Percentiles rank a stretch among this genome's conserved stretches.
Conservation (phyloP, 495 filamentous ascomycete species). For the Hypoxylon trugodes region DNA sequence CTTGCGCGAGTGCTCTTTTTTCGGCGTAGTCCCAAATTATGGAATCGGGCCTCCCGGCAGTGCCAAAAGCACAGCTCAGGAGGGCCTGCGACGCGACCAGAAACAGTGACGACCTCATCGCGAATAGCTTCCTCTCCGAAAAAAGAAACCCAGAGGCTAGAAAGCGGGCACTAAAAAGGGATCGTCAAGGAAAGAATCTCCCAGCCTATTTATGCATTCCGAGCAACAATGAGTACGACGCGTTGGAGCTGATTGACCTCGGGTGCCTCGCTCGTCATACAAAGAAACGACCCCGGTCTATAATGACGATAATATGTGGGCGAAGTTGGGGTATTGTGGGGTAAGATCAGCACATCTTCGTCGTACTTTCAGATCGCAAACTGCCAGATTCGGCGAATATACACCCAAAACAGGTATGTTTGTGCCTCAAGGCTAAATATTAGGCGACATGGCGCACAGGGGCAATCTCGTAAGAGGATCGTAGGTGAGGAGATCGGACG, state of each 20-base stretch:
- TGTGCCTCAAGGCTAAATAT: slow-evolving; percentile 5
- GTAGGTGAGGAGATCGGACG: slow-evolving; percentile 24
- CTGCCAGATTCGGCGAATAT: slow-evolving; percentile 16
- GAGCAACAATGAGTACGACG: slow-evolving; percentile 7
- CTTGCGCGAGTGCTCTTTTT: slow-evolving; percentile 16
- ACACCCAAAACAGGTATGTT: slow-evolving; percentile 13
- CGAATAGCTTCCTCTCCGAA: not conserved
- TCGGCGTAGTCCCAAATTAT: slow-evolving; percentile 26
- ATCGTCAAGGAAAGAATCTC: not conserved
- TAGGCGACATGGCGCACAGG: slow-evolving; percentile 9
- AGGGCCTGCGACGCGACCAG: slow-evolving; percentile 25
- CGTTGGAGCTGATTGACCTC: no score
- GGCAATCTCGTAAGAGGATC: slow-evolving; percentile 1
- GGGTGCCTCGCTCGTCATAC: slow-evolving; percentile 15
- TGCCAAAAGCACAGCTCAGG: slow-evolving; percentile 23
- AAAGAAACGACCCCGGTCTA: slow-evolving; percentile 16
- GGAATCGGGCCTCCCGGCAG: slow-evolving; percentile 20
- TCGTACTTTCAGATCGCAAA: slow-evolving; percentile 19
- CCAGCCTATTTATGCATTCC: slow-evolving; percentile 17
- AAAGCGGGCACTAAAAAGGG: not conserved
- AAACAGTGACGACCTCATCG: slow-evolving; percentile 30
- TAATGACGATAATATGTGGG: slow-evolving; percentile 21
- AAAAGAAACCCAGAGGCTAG: not conserved
- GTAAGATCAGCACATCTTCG: slow-evolving; percentile 24
- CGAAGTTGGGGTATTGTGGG: slow-evolving; percentile 34